Evolutionary conservation across 1,139 yeast species (phyloP).

Genomic region (Magnusiomyces fungicola): DNA sequence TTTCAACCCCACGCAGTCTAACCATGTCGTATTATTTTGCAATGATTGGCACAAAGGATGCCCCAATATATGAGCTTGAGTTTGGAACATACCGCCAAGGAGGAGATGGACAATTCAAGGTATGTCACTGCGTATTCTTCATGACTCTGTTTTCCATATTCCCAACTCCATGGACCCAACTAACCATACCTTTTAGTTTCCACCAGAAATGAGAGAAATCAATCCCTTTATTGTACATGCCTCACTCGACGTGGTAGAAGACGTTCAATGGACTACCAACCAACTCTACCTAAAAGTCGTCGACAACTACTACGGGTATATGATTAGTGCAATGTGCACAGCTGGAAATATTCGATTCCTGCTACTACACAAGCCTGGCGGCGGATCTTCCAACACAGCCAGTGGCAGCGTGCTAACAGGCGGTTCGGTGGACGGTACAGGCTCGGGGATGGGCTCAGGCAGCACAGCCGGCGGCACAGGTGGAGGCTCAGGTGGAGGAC

Average conservation of each 20-base stretch:
- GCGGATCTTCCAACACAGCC: background rate
- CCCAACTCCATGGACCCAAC: background rate
- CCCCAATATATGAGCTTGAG: constrained; percentile 82
- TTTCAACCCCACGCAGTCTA: too few relatives aligned
- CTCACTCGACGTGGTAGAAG: constrained; percentile 83
- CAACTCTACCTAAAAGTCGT: constrained; percentile 64
- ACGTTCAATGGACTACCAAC: constrained; percentile 70
- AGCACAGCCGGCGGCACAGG: background rate
- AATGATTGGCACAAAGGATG: constrained; percentile 79
- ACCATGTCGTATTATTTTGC: constrained; percentile 85
- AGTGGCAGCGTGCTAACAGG: background rate
- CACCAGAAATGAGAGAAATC: constrained; percentile 65
- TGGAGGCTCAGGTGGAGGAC: background rate
- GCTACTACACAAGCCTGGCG: constrained; percentile 55
- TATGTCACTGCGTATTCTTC: constrained; percentile 13
- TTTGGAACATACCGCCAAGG: constrained; percentile 66
- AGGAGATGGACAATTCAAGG: constrained; percentile 51
- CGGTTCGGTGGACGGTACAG: background rate
- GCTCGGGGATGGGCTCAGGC: background rate
- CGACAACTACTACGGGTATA: constrained; percentile 78
- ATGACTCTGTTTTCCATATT: background rate
- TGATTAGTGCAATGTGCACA: constrained; percentile 75
- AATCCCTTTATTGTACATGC: constrained; percentile 86
- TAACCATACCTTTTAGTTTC: constrained; percentile 37
- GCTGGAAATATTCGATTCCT: constrained; percentile 82